Evolutionary conservation across 2,329 filamentous ascomycete genomes (phyloP).

Genomic region (Fusarium longipes): DNA sequence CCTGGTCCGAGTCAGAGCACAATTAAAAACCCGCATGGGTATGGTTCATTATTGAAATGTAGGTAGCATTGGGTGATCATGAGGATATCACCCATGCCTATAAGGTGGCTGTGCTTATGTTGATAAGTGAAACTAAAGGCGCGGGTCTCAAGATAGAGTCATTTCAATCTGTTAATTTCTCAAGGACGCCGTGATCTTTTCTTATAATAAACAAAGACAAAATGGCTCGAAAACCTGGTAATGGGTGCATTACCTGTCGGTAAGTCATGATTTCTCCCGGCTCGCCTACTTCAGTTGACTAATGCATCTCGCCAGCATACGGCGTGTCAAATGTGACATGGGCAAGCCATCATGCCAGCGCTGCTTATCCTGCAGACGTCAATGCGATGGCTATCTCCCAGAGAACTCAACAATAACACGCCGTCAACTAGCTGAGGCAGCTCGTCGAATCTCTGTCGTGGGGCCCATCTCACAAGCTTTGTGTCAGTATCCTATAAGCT

Average conservation of each 20-base stretch:
- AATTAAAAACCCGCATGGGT: neutral
- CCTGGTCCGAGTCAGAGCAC: too few species aligned
- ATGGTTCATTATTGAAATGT: neutral
- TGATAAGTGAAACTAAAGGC: neutral
- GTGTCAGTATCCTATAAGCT: constrained; percentile 32
- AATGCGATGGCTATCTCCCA: constrained; percentile 51
- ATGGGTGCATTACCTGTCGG: constrained; percentile 45
- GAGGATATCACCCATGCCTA: neutral
- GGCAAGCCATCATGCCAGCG: constrained; percentile 47
- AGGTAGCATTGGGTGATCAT: constrained; percentile 13
- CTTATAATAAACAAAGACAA: accelerated
- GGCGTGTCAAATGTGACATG: constrained; percentile 53
- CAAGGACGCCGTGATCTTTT: neutral
- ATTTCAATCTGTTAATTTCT: neutral
- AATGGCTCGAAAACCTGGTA: constrained; percentile 44
- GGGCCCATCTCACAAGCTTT: constrained; percentile 47
- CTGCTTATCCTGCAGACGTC: constrained; percentile 44
- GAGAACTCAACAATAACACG: constrained; percentile 44
- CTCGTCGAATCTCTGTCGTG: constrained; percentile 45
- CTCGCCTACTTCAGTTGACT: neutral
- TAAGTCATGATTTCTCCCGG: neutral
- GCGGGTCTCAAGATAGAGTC: neutral
- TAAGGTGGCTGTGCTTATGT: constrained; percentile 27
- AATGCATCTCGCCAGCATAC: constrained; percentile 43
- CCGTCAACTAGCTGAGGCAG: constrained; percentile 47